phyloP scores from a whole-genome alignment of 495 filamentous ascomycete genomes.

The Hamigera avellanea region DNA sequence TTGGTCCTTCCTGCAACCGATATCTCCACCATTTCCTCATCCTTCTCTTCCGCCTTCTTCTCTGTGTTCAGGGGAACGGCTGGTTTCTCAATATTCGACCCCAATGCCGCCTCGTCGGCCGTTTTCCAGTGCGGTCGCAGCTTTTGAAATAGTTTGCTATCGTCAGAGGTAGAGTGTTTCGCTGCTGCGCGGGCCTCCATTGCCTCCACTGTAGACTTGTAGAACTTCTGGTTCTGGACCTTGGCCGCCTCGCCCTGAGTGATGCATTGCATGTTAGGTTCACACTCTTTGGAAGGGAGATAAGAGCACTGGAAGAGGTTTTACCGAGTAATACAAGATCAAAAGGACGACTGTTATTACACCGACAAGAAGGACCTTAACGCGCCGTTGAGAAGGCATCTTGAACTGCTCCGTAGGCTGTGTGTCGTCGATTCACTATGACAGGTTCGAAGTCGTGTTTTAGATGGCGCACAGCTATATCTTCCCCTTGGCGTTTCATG shows the following conservation, averaged over 20 bases:
- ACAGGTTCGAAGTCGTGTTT: too few species aligned
- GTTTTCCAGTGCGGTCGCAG: slow-evolving; percentile 21
- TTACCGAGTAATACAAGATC: slow-evolving; percentile 52
- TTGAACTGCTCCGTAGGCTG: slow-evolving; percentile 11
- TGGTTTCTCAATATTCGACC: slow-evolving; percentile 38
- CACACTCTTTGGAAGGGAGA: background rate
- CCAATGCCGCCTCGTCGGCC: slow-evolving; percentile 16
- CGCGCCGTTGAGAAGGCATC: slow-evolving; percentile 64
- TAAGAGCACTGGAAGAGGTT: slow-evolving; percentile 1
- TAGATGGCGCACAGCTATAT: too few species aligned
- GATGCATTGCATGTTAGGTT: background rate
- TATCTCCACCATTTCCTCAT: slow-evolving; percentile 30
- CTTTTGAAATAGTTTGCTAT: slow-evolving; percentile 21
- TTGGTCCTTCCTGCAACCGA: slow-evolving; percentile 58
- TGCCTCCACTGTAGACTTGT: slow-evolving; percentile 35
- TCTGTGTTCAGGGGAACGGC: slow-evolving; percentile 17
- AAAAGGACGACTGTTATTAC: slow-evolving; percentile 45
- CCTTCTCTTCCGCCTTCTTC: slow-evolving; percentile 12
- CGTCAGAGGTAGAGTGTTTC: slow-evolving; percentile 17
- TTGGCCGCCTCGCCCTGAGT: slow-evolving; percentile 30
- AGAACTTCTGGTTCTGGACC: slow-evolving; percentile 38
- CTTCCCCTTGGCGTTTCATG: too few species aligned
- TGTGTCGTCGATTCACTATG: too few species aligned
- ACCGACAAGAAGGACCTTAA: slow-evolving; percentile 47
- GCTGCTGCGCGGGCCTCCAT: slow-evolving; percentile 26